A percentile compares a stretch with the other conserved stretches of the same genome.
phyloP scores from a whole-genome alignment of 805 yeast genomes.

The Kluyveromyces dobzhanskii region DNA sequence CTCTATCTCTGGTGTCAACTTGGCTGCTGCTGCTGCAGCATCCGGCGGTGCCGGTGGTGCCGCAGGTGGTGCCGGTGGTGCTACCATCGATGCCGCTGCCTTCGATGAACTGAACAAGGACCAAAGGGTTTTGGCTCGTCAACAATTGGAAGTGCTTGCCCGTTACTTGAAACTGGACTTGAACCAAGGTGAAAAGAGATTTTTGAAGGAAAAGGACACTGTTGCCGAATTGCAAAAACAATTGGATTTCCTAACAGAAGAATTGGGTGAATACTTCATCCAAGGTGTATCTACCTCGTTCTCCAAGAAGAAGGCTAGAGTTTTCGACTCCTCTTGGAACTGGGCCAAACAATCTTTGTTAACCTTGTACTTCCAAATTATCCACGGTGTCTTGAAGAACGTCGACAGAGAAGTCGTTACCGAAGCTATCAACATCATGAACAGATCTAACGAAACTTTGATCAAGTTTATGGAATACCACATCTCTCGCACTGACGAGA shows the following conservation, averaged over 20 bases:
- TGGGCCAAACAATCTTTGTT: conserved; percentile 99
- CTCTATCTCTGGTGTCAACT: conserved; percentile 65
- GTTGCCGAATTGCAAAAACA: conserved; percentile 77
- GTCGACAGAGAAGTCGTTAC: conserved; percentile 94
- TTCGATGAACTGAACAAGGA: conserved; percentile 57
- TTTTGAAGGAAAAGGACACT: conserved; percentile 71
- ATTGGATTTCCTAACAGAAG: conserved; percentile 64
- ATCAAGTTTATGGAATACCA: conserved; percentile 95
- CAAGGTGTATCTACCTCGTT: conserved; percentile 85
- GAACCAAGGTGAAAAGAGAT: conserved; percentile 81
- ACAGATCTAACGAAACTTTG: conserved; percentile 88
- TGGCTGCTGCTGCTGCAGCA: conserved; percentile 57
- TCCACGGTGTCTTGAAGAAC: conserved; percentile 84
- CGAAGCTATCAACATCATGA: conserved; percentile 95
- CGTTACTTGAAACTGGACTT: conserved; percentile 90
- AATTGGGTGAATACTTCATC: conserved; percentile 89
- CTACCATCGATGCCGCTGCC: conserved; percentile 91
- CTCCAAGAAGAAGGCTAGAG: conserved; percentile 88
- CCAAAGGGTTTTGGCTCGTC: conserved; percentile 41
- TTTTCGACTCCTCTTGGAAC: conserved; percentile 97
- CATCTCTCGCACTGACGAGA: conserved; percentile 50
- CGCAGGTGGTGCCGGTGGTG: conserved; percentile 65
- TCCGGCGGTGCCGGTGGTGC: conserved; percentile 41
- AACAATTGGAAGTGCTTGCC: conserved; percentile 79
- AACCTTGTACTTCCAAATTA: conserved; percentile 89